phyloP scores from a whole-genome alignment of 306 rosid genomes.

The Quercus bicolor region DNA sequence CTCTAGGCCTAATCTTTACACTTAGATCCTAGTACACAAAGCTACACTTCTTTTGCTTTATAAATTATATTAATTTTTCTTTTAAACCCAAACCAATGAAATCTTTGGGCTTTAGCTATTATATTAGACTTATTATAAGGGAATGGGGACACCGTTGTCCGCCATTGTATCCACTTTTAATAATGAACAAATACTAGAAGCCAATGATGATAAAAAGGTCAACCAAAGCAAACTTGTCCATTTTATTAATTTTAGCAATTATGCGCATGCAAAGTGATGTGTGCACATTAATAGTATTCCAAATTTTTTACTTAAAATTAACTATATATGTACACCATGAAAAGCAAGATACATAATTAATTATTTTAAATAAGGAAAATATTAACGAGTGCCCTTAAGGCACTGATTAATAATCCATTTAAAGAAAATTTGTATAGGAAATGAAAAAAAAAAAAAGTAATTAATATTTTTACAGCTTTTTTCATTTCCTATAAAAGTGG shows the following conservation, averaged over 20 bases:
- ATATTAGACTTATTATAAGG: neutral
- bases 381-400: no score
- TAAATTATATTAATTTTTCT: neutral
- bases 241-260: neutral
- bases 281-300: no score
- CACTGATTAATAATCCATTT: no score
- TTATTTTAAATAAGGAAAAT: neutral
- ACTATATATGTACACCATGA: no score
- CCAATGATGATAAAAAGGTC: conserved; percentile 29
- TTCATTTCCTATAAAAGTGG: no score
- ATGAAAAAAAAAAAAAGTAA: no score
- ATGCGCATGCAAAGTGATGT: neutral
- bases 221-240: neutral
- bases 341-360: neutral
- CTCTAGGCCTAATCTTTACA: neutral
- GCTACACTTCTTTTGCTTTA: neutral
- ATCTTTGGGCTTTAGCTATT: neutral
- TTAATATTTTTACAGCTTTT: no score
- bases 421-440: no score
- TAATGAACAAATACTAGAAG: conserved; percentile 6
- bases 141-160: neutral
- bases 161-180: conserved; percentile 4
- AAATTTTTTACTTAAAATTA: no score
- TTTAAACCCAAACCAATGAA: neutral
- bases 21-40: conserved; percentile 1